A percentile compares a stretch with the other conserved stretches of the same genome.
These are phyloP conservation scores for Limtongia smithiae DNA, from an alignment of 805 yeast genomes.

Conservation along the genomic window DNA sequence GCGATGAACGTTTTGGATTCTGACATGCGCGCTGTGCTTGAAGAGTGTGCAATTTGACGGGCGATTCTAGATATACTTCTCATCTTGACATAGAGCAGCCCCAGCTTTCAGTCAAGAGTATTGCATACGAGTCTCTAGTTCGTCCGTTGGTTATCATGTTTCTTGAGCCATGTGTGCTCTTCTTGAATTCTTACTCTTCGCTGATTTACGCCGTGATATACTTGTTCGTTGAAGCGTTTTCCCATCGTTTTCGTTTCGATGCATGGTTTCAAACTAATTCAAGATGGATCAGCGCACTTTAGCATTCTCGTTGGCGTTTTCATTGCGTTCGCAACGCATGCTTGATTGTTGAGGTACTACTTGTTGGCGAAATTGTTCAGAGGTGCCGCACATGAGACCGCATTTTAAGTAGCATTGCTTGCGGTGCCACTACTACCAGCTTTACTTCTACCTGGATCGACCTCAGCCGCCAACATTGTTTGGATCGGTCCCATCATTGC, in stretches of 20 bases:
- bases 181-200: constrained; percentile 52
- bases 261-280: constrained; percentile 48
- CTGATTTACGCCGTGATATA: constrained; percentile 52
- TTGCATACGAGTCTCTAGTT: constrained; percentile 31
- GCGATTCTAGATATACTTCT: constrained; percentile 45
- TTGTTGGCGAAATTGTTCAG: neutral
- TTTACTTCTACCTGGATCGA: constrained; percentile 51
- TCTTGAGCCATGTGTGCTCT: constrained; percentile 54
- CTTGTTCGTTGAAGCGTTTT: constrained; percentile 58
- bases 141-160: constrained; percentile 48
- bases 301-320: constrained; percentile 48
- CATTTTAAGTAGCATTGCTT: constrained; percentile 8
- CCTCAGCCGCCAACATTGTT: constrained; percentile 42
- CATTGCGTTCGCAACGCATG: constrained; percentile 21
- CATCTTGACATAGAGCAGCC: constrained; percentile 30
- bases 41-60: constrained; percentile 49
- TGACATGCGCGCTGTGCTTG: constrained; percentile 47
- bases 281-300: constrained; percentile 47
- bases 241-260: constrained; percentile 51
- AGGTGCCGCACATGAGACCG: constrained; percentile 15
- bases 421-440: constrained; percentile 40
- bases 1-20: constrained; percentile 40
- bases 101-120: neutral
- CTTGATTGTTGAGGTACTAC: neutral
- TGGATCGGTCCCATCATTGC: constrained; percentile 53